Evolutionary conservation across 1,284 basidiomycete genomes (phyloP).

Genomic region (Cutaneotrichosporon cyanovorans): DNA sequence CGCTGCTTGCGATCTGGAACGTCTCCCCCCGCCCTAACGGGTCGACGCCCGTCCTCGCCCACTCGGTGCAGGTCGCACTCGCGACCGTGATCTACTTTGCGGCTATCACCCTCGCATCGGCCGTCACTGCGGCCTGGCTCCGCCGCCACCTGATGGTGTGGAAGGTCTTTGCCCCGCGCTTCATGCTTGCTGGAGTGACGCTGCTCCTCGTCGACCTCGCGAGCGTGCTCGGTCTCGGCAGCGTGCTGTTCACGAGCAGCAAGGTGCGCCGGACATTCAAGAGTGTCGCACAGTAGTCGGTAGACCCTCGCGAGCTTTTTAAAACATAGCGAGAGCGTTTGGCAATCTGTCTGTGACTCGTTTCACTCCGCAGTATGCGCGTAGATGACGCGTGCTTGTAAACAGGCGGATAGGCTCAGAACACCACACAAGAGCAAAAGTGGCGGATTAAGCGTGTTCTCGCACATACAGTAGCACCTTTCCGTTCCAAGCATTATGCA

Average conservation of each 20-base stretch:
- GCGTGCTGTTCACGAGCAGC: conserved; percentile 33
- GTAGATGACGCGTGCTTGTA: too few species aligned
- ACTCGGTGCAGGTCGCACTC: conserved; percentile 52
- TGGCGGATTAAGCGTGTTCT: too few species aligned
- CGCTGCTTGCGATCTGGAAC: conserved; percentile 82
- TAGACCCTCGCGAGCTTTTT: too few species aligned
- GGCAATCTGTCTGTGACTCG: too few species aligned
- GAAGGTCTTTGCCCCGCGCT: conserved; percentile 95
- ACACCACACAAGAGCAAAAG: too few species aligned
- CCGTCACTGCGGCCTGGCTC: conserved; percentile 66
- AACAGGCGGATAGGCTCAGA: too few species aligned
- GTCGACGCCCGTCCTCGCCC: conserved; percentile 38
- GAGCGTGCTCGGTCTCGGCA: conserved; percentile 43
- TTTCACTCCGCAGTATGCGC: too few species aligned
- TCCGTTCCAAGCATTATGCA: too few species aligned
- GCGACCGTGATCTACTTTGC: conserved; percentile 65
- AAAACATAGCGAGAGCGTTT: too few species aligned
- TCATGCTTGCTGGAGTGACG: conserved; percentile 63
- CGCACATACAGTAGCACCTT: too few species aligned
- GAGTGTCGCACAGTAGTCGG: conserved; percentile 17
- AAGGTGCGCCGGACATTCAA: conserved; percentile 46
- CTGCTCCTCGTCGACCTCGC: conserved; percentile 48
- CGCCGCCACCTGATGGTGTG: conserved; percentile 95
- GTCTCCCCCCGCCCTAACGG: conserved; percentile 55
- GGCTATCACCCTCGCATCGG: conserved; percentile 60